Evolutionary conservation across 345 rosid species (phyloP).

Genomic region (Populus deltoides): DNA sequence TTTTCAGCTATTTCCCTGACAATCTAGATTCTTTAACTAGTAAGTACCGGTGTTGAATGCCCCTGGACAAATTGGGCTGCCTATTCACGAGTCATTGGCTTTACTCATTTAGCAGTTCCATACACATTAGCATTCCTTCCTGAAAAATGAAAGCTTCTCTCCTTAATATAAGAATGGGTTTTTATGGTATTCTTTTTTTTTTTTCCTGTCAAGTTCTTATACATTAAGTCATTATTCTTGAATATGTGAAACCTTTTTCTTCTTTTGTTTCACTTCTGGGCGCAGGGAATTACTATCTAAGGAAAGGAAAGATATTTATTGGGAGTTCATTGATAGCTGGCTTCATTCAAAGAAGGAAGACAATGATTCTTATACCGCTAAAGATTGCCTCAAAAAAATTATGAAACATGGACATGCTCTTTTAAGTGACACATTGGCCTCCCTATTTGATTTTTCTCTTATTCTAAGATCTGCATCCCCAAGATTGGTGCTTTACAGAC

Average conservation of each 20-base stretch:
- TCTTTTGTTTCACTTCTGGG: not conserved
- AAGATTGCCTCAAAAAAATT: conserved; percentile 69
- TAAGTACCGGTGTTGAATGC: no score
- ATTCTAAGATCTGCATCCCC: conserved; percentile 86
- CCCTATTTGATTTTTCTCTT: conserved; percentile 80
- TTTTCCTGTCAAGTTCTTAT: not conserved
- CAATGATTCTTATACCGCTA: conserved; percentile 59
- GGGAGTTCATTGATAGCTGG: conserved; percentile 87
- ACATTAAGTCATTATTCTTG: not conserved
- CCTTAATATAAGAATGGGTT: no score
- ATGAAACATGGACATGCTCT: conserved; percentile 45
- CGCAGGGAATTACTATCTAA: conserved; percentile 78
- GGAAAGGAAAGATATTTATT: conserved; percentile 72
- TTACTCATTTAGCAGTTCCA: no score
- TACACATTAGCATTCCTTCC: no score
- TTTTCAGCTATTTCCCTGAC: no score
- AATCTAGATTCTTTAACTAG: no score
- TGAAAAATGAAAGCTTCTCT: no score
- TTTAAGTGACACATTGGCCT: conserved; percentile 54
- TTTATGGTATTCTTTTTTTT: not conserved
- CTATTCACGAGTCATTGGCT: no score
- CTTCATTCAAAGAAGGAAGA: conserved; percentile 43
- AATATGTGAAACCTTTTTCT: no score
- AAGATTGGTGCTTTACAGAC: conserved; percentile 78
- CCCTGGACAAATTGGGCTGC: no score